A percentile compares a stretch with the other conserved stretches of the same genome.
phyloP scores from a whole-genome alignment of 805 yeast genomes.

The Metahyphopichia silvanorum region DNA sequence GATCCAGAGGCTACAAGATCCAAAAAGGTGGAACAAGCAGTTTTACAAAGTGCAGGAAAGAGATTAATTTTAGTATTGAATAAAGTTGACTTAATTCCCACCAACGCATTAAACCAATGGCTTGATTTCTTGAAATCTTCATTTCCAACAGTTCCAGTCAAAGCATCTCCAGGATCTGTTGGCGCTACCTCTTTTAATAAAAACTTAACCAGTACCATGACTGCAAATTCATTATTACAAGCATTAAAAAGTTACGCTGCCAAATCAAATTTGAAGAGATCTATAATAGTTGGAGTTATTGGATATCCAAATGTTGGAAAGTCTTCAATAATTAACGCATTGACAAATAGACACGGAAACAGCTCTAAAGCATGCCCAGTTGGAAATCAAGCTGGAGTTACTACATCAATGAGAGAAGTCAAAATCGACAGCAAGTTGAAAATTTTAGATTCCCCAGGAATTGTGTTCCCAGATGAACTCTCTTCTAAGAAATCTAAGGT shows the following conservation, averaged over 20 bases:
- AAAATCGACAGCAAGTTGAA: slow-evolving; percentile 88
- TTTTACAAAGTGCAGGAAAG: slow-evolving; percentile 74
- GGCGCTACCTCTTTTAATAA: slow-evolving; percentile 69
- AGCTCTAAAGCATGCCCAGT: slow-evolving; percentile 83
- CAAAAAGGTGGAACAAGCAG: slow-evolving; percentile 85
- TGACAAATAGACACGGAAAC: slow-evolving; percentile 77
- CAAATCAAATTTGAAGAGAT: slow-evolving; percentile 80
- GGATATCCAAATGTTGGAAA: slow-evolving; percentile 98
- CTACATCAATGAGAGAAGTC: slow-evolving; percentile 87
- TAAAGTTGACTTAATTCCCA: slow-evolving; percentile 91
- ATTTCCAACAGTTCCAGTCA: slow-evolving; percentile 91
- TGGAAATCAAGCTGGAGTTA: slow-evolving; percentile 97
- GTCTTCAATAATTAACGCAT: slow-evolving; percentile 88
- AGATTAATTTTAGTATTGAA: slow-evolving; percentile 82
- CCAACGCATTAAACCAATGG: slow-evolving; percentile 82
- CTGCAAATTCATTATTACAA: slow-evolving; percentile 72
- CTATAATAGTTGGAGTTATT: slow-evolving; percentile 90
- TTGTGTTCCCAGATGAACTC: slow-evolving; percentile 79
- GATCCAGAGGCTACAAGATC: slow-evolving; percentile 96
- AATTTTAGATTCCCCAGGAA: slow-evolving; percentile 94
- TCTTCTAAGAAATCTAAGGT: slow-evolving; percentile 37
- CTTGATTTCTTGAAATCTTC: slow-evolving; percentile 68
- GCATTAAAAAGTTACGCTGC: slow-evolving; percentile 83
- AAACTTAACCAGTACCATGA: slow-evolving; percentile 63
- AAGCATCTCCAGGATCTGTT: slow-evolving; percentile 73